Evolutionary conservation across 768 basidiomycete genomes (phyloP).

Genomic region (Candolleomyces eurysporus): DNA sequence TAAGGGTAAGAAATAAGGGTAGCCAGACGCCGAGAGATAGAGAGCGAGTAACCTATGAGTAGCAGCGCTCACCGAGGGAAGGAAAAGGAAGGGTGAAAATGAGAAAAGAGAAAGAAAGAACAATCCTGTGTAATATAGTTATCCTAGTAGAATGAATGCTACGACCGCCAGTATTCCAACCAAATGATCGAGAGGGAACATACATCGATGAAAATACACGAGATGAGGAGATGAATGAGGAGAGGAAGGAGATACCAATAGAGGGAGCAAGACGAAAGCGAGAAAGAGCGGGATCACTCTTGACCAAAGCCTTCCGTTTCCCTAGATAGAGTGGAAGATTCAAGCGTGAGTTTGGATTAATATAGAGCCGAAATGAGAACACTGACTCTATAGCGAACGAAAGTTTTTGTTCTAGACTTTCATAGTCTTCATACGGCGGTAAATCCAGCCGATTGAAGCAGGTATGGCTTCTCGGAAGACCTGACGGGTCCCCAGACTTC

Average conservation of each 20-base stretch:
- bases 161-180: no score
- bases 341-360: slow-evolving; percentile 1
- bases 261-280: neutral
- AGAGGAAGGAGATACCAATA: neutral
- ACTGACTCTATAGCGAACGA: slow-evolving; percentile 81
- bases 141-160: no score
- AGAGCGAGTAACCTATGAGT: no score
- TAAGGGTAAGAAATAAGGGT: no score
- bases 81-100: no score
- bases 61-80: no score
- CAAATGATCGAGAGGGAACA: neutral
- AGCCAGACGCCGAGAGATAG: no score
- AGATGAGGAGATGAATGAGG: neutral
- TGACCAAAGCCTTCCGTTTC: slow-evolving; percentile 79
- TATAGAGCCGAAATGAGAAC: neutral
- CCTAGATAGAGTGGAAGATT: slow-evolving; percentile 31
- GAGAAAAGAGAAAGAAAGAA: no score
- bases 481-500: slow-evolving; percentile 87
- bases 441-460: slow-evolving; percentile 92
- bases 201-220: neutral
- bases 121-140: no score
- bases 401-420: slow-evolving; percentile 82
- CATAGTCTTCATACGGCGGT: slow-evolving; percentile 86
- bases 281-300: slow-evolving; percentile 37
- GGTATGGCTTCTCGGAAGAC: slow-evolving; percentile 87